Evolutionary conservation across 768 basidiomycete species (phyloP), one percentile per base, ranked within the genome.

Genomic region (Symmetrospora coprosmae): DNA sequence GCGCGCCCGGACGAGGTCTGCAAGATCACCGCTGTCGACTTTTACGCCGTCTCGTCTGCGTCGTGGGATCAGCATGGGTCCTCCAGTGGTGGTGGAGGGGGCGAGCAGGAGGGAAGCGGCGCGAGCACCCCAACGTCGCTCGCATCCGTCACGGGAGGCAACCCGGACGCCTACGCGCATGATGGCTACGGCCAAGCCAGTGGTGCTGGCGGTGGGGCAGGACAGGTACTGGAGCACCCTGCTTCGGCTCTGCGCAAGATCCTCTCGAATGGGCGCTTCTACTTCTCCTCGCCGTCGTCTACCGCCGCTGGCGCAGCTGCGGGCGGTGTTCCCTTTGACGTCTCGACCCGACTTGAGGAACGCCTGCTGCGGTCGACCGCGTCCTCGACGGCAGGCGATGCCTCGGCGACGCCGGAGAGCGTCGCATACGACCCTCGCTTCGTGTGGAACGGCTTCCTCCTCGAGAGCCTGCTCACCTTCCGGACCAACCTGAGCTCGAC

Each of bases 401-500:
- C 23, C 23, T 30, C 5, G 5, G 56, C 30, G 21, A 49, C 53
- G 50, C 48, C 43, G 50, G 47, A 85, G 66, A 70, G 78, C 8
- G 76, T 75, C 23, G 74, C 76, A n/a, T 87, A 83, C 66, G 87
- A 91, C 70, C 82, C 82, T 53, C 80, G 86, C 50, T 92, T 91
- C 70, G 80, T 97, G 13, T 99, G 92, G 92, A 99, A 99, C 70
- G 83, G 86, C 66, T 91, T 83, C 67, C 82, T 97, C 52, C 79
- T 91, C 43, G 78, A 82, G 40, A 86, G 87, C 67, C 74, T 97
- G 53, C 78, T 97, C 34, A 84, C 88, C 68, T 97, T 96, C 73
- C 77, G 94, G 49, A 82, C 84, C 51, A 77, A 84, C 45, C 75
- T 99, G 50, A 81, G 87, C 53, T 70, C 76, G 25, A 73, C 76